Base-by-base conservation (phyloP, 306 rosid species). In the Dicorynia guianensis region DNA sequence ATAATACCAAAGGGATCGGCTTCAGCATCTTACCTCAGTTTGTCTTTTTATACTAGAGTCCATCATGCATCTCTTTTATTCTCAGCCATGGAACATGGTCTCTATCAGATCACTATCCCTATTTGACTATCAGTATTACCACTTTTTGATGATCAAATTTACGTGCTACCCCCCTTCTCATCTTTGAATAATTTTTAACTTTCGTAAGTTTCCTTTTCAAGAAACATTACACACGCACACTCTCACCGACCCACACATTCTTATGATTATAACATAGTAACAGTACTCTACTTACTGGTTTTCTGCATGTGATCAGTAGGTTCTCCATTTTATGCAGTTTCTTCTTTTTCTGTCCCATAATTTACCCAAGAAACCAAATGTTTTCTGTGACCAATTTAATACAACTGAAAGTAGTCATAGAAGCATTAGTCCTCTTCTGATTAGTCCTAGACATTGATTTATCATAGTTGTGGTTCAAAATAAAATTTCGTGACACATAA, bases 11-110 rank as follows among this genome's bases (percentile, higher is more conserved):
- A 71, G 68, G 72, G 69, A 12, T 49, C 30, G 2, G 30, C 86
- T 81, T 76, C 72, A 68, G 76, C 69, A 58, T 77, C 69, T 77
- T 67, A 60, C 69, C 49, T 82, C 71, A 19, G 65, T 63, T 71
- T 36, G 72, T 83, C 86, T 67, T 82, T 83, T 75, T 87, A 73
- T 76, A 79, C 63, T 76, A 7, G 72, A 71, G 48, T 71, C 79
- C 80, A 76, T 76, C 82, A 73, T 69, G 57, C 61, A 53, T 36
- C 75, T 50, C 87, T 80, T 88, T 83, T 36, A 78, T 73, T 88
- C 79, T 82, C 84, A 80, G 76, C 96, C 96, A 72, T 64, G 55
- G 88, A 86, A 90, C 89, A 86, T 90, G 96, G 50, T 76, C 82
- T 74, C 69, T 7, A 34, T 59, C 58, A 43, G 4, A 68, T 76